Base-by-base conservation (phyloP, 1,284 basidiomycete genomes). In the Sparassis latifolia region DNA sequence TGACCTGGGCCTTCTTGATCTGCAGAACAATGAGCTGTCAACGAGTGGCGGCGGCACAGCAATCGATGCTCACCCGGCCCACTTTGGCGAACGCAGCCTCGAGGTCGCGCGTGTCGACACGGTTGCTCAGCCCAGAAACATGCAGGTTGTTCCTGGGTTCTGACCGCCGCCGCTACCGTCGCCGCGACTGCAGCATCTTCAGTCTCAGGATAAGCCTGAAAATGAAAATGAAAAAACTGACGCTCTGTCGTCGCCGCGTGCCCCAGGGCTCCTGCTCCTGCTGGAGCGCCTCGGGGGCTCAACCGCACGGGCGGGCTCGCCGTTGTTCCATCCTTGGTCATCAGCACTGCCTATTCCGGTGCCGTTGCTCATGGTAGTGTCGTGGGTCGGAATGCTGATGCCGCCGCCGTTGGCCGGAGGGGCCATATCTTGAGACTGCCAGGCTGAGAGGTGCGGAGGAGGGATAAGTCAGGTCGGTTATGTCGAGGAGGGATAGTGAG, bases 81-180 rank as follows among this genome's bases (percentile, higher is more conserved):
- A 86, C 84, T 71, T 94, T 95, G 60, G 80, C 77, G 64, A 99
- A 98, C 10, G 84, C 79, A 30, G 86, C 81, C 67, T 97, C 92
- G 45, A 99, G 86, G 60, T 90, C 86, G 49, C 86, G 83, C 47
- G 89, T 89, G 62, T 92, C 91, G 53, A 96, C 84, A 54, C 76
- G 77, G 64, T 84, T 78, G 58, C 84, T 84, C 48, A 99, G 76
- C 40, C 92, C 85, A 41, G 93, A 96, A 55, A 98, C 90, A 66
- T 99, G 96, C 39, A 99, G 77, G 72, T 98, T 98, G 76, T 97
- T 98, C 48, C 95, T 2, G 91, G 92, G 72, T 97, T 97, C 52
- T 71, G 69, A 40, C 71, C 72, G 20, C 67, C 73, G 10, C 68
- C 72, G 31, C 60, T 63, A 20, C 67, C 73, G 10, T 68, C 72